Base-by-base conservation (phyloP, 495 filamentous ascomycete genomes). In the Schizothecium vesticola region DNA sequence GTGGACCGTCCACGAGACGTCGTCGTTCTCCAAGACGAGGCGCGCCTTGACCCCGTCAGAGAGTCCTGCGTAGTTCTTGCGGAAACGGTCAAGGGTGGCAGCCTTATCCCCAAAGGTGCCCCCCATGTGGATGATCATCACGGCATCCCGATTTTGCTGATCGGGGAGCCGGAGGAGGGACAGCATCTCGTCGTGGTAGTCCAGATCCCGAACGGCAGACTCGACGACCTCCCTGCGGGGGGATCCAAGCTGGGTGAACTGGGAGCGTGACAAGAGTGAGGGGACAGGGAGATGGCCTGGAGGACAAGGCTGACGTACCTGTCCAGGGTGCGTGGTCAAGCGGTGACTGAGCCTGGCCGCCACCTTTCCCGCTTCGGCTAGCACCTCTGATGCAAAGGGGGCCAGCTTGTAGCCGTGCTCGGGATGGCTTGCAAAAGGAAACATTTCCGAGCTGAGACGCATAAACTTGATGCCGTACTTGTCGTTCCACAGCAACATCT, bases 51-150 rank as follows among this genome's bases (percentile, higher is more conserved):
- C 80, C 59, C 86, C 85, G 33, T 86, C 80, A 0, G 90, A 86
- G 16, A 85, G 73, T 3, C 64, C 76, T 4, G 83, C 79, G 71
- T 97, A 97, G 69, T 94, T 96, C 67, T 88, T 78, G 8, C 91
- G 83, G 73, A 98, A 97, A 10, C 94, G 86, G 71, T 91, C 85
- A 9, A 98, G 79, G 0, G 94, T 95, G 1, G 89, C 92, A 21
- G 79, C 80, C 77, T 97, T 98, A 77, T 96, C 92, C 16, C 93
- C 94, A 73, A 93, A 97, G 0, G 91, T 86, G 16, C 95, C 95
- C 22, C 94, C 95, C 87, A 98, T 92, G 72, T 98, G 95, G 3
- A 98, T 74, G 66, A 97, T 92, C 92, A 98, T 95, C 56, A 97
- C 88, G 7, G 95, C 93, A 77, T 97, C 92, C 23, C 89, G 88